These are phyloP conservation scores for Colletotrichum limetticola DNA, from an alignment of 2,329 filamentous ascomycete genomes.

Conservation along the genomic window DNA sequence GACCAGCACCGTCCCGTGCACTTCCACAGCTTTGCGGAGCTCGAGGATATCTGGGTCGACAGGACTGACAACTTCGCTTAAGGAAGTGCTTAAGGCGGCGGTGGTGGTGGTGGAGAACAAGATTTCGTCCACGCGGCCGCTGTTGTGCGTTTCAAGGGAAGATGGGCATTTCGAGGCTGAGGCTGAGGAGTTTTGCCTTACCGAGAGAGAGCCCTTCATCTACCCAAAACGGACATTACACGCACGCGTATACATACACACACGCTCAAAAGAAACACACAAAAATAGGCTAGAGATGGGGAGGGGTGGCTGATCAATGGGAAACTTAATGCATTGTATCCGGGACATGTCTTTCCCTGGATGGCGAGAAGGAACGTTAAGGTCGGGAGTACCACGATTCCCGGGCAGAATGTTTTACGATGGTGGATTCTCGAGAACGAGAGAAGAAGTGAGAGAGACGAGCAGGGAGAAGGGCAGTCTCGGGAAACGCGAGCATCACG, in stretches of 20 bases:
- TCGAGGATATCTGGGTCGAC: conserved; percentile 98
- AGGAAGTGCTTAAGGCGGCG: conserved; percentile 42
- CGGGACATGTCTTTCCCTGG: not conserved
- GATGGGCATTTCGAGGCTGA: not conserved
- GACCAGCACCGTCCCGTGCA: conserved; percentile 92
- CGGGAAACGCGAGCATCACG: not conserved
- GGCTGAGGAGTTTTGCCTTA: not conserved
- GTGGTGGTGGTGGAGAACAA: too few species aligned
- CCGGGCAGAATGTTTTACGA: not conserved
- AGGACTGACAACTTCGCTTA: conserved; percentile 91
- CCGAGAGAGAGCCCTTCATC: not conserved
- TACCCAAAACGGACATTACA: not conserved
- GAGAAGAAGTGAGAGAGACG: not conserved
- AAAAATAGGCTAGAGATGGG: not conserved
- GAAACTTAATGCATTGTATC: conserved; percentile 1
- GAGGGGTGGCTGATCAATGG: not conserved
- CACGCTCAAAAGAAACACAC: not conserved
- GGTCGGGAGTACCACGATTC: not conserved
- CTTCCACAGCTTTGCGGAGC: conserved; percentile 96
- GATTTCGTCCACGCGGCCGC: not conserved
- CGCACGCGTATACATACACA: not conserved
- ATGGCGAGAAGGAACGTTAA: not conserved
- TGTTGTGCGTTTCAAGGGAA: not conserved
- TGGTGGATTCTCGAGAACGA: not conserved
- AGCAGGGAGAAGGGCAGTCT: not conserved